Base-by-base conservation (phyloP, 352 stramenopile genomes). In the Phytophthora cactorum region DNA sequence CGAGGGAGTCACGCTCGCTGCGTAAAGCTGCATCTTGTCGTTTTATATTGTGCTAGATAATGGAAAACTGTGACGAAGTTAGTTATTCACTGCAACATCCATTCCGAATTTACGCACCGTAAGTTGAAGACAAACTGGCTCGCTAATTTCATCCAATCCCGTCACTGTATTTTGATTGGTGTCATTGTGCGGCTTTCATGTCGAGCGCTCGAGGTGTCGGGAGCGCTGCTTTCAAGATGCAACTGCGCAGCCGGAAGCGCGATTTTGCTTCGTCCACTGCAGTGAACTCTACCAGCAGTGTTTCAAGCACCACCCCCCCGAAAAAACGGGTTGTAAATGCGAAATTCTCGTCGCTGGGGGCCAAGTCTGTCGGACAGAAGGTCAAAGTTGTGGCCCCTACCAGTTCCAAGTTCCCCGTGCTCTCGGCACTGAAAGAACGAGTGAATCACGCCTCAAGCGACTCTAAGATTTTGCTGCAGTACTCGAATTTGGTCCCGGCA, bases 401-500 rank as follows among this genome's bases (percentile, higher is more conserved):
- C 27, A 49, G 7, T 50, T 58, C 58, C 34, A 70, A 60, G 29
- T 72, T 71, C 22, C 64, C 70, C n/a, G 31, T 74, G 36, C 63
- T 80, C 11, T 59, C 45, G 25, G 64, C 69, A 32, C 15, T 64
- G 29, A 81, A 76, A 55, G 62, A 84, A 43, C 66, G 66, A 45
- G 59, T 44, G 17, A 51, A 41, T 3, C 54, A 61, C n/a, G 10
- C 41, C 47, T 59, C 44, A 6, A 57, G 31, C 7, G 56, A 62
- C 59, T 14, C 65, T 38, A 72, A 70, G 49, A 60, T 93, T 22
- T 32, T 95, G 45, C 71, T 87, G 25, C 32, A 57, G 22, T 95
- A 94, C 59, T 63, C 69, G 9, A 78, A 67, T 36, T 69, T 95
- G 12, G 70, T 91, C 4, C 72, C 76, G 8, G 88, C 79, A 4